Conservation (phyloP, 2,329 filamentous ascomycete species). For the Aspergillus fischeri region DNA sequence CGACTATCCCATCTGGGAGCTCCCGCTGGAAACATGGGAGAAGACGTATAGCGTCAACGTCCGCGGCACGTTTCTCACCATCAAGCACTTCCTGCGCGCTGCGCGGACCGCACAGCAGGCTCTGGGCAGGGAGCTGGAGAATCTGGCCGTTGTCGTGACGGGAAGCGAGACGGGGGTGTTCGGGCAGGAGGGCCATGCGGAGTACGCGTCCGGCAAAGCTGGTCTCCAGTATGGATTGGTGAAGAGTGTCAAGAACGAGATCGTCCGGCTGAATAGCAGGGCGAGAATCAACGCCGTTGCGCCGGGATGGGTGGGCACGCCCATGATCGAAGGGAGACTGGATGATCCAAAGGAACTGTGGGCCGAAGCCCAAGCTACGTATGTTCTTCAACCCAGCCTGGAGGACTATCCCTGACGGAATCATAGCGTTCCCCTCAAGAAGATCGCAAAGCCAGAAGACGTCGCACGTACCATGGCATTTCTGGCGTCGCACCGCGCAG, state of each 20-base stretch:
- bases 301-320: slow-evolving; percentile 47
- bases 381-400: neutral
- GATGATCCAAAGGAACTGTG: slow-evolving; percentile 50
- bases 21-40: slow-evolving; percentile 50
- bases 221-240: slow-evolving; percentile 53
- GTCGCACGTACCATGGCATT: slow-evolving; percentile 49
- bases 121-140: slow-evolving; percentile 40
- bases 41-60: slow-evolving; percentile 49
- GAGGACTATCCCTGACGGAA: neutral
- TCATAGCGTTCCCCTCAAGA: slow-evolving; percentile 40
- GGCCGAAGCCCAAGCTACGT: slow-evolving; percentile 48
- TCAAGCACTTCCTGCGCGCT: slow-evolving; percentile 52
- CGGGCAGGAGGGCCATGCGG: slow-evolving; percentile 47
- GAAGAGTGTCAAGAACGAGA: slow-evolving; percentile 52
- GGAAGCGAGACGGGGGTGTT: slow-evolving; percentile 52
- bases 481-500: slow-evolving; percentile 48
- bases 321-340: slow-evolving; percentile 46
- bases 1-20: slow-evolving; percentile 50
- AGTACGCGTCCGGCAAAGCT: slow-evolving; percentile 50
- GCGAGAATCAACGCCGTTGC: slow-evolving; percentile 53
- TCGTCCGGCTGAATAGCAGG: slow-evolving; percentile 47
- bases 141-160: slow-evolving; percentile 51
- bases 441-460: slow-evolving; percentile 47
- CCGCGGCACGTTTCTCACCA: slow-evolving; percentile 51
- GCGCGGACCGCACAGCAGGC: slow-evolving; percentile 39